These are phyloP conservation scores for Plantago major DNA, from an alignment of 257 asterid species.

Conservation along the genomic window DNA sequence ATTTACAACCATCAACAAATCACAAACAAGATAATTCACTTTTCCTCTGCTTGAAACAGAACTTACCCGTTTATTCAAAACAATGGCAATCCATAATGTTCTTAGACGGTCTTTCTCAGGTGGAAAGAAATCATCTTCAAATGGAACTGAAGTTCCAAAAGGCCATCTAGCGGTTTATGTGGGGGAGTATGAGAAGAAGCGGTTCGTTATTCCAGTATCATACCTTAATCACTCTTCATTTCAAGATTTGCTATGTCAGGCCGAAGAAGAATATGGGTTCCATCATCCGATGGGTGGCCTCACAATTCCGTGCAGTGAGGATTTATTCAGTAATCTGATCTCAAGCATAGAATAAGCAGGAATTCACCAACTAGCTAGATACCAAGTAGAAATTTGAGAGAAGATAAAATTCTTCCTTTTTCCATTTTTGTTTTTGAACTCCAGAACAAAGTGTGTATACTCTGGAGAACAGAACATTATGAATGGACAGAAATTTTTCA, in stretches of 20 bases:
- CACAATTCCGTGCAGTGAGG: slow-evolving; percentile 41
- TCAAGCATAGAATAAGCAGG: slow-evolving; percentile 20
- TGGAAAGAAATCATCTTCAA: slow-evolving; percentile 16
- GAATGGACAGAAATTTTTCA: too few species aligned
- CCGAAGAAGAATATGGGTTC: slow-evolving; percentile 43
- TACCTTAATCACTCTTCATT: slow-evolving; percentile 42
- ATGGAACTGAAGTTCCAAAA: slow-evolving; percentile 38
- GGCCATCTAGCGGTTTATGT: slow-evolving; percentile 60
- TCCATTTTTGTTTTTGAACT: too few species aligned
- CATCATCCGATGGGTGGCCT: slow-evolving; percentile 59
- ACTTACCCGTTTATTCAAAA: neutral
- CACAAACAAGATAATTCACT: neutral
- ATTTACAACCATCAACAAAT: slow-evolving; percentile 10
- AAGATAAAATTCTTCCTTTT: too few species aligned
- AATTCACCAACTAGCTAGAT: slow-evolving; percentile 14
- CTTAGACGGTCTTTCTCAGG: slow-evolving; percentile 31
- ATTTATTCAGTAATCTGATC: slow-evolving; percentile 28
- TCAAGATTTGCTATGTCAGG: slow-evolving; percentile 36
- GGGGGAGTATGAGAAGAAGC: slow-evolving; percentile 37
- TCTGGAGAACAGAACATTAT: too few species aligned
- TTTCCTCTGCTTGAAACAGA: neutral
- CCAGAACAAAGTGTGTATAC: too few species aligned
- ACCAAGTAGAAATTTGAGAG: too few species aligned
- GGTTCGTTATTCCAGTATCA: slow-evolving; percentile 40
- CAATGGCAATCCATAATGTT: slow-evolving; percentile 39